phyloP scores from a whole-genome alignment of 148 eudicot species.

The Rhododendron henanense region DNA sequence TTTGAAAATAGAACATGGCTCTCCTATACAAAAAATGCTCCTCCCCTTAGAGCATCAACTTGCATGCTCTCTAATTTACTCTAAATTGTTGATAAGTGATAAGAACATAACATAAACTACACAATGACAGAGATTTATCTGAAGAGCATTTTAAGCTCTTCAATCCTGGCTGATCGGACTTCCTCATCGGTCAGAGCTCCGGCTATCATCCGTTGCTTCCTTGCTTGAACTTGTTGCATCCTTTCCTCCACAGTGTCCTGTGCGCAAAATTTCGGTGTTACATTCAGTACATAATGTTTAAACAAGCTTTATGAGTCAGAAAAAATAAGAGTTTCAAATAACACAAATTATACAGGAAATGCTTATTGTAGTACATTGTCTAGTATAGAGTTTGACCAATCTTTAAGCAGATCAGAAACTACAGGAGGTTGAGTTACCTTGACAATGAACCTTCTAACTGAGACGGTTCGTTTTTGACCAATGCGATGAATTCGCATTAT shows the following conservation, averaged over 20 bases:
- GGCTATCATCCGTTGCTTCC: not conserved
- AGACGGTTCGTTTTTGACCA: conserved; percentile 60
- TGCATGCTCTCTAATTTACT: not conserved
- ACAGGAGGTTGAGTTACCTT: conserved; percentile 9
- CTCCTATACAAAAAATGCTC: not conserved
- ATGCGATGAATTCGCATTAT: conserved; percentile 73
- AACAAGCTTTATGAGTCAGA: not conserved
- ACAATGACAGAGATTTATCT: not conserved
- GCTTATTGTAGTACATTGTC: not conserved
- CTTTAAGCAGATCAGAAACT: not conserved
- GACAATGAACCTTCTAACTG: conserved; percentile 64
- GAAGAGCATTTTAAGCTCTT: conserved; percentile 1
- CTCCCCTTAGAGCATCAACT: not conserved
- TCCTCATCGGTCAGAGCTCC: not conserved
- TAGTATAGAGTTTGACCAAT: not conserved
- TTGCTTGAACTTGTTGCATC: conserved; percentile 3
- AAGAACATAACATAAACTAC: not conserved
- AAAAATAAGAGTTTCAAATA: not conserved
- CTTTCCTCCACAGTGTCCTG: conserved; percentile 9
- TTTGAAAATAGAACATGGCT: not conserved
- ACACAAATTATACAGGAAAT: not conserved
- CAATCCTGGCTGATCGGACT: conserved; percentile 1
- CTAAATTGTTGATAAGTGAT: not conserved
- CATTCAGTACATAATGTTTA: not conserved
- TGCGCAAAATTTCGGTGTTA: not conserved